These are phyloP conservation scores for Stromatinia cepivora DNA, from an alignment of 2,329 filamentous ascomycete species.

Conservation along the genomic window DNA sequence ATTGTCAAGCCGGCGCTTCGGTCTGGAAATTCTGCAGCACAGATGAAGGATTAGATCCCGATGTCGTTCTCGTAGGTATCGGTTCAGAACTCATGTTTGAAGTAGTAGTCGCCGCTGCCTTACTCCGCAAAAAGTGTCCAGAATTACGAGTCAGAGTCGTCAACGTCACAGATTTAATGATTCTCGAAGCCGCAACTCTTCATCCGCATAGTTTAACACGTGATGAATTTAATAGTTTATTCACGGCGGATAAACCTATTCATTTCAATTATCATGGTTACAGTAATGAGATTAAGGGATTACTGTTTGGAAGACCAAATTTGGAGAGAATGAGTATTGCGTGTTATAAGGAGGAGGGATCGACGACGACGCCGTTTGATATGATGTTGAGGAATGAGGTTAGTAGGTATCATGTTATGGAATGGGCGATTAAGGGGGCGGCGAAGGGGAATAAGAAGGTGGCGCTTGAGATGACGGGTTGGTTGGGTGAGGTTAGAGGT, in stretches of 20 bases:
- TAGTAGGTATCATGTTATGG: slow-evolving; percentile 59
- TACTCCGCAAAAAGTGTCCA: slow-evolving; percentile 53
- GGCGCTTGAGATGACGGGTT: slow-evolving; percentile 47
- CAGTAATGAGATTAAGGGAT: slow-evolving; percentile 57
- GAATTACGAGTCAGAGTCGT: slow-evolving; percentile 59
- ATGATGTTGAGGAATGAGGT: slow-evolving; percentile 67
- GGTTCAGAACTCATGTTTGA: slow-evolving; percentile 67
- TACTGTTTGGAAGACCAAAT: slow-evolving; percentile 58
- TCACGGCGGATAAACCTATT: slow-evolving; percentile 56
- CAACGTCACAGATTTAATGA: slow-evolving; percentile 67
- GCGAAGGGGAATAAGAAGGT: slow-evolving; percentile 51
- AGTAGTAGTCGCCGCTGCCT: slow-evolving; percentile 59
- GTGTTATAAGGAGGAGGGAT: slow-evolving; percentile 65
- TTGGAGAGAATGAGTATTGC: slow-evolving; percentile 55
- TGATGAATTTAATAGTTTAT: slow-evolving; percentile 55
- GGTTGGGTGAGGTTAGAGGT: slow-evolving; percentile 50
- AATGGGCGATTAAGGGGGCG: slow-evolving; percentile 53
- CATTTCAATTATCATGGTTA: slow-evolving; percentile 72
- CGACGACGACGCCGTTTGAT: slow-evolving; percentile 67
- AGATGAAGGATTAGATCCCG: slow-evolving; percentile 55
- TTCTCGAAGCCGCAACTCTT: slow-evolving; percentile 53
- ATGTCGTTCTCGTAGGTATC: slow-evolving; percentile 64
- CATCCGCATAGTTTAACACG: slow-evolving; percentile 60
- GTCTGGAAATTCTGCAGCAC: slow-evolving; percentile 64
- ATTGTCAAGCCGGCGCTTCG: slow-evolving; percentile 60